Percentiles rank a stretch among this genome's conserved stretches.
These are phyloP conservation scores for Diplocarpon rosae DNA, from an alignment of 2,329 filamentous ascomycete genomes.

Conservation along the genomic window DNA sequence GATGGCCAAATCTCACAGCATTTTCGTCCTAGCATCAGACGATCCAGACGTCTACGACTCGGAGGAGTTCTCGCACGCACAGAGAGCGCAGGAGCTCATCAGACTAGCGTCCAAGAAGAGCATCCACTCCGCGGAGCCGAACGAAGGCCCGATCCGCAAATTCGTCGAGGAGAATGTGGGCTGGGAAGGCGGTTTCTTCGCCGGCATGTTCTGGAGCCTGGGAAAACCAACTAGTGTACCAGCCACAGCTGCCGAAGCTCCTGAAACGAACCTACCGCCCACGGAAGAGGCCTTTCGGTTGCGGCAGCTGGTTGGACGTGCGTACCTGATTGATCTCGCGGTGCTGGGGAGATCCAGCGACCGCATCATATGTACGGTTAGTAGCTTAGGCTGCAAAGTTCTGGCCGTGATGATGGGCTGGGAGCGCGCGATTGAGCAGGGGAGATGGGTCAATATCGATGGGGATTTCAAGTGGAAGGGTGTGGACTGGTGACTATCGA, in stretches of 20 bases:
- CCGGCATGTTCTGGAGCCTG: slow-evolving; percentile 69
- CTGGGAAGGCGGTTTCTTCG: slow-evolving; percentile 84
- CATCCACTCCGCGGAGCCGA: slow-evolving; percentile 29
- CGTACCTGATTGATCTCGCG: slow-evolving; percentile 71
- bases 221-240: slow-evolving; percentile 34
- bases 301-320: slow-evolving; percentile 64
- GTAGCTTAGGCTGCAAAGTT: slow-evolving; percentile 59
- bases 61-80: slow-evolving; percentile 46
- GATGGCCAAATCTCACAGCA: slow-evolving; percentile 30
- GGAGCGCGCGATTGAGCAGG: slow-evolving; percentile 51
- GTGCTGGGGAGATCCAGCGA: slow-evolving; percentile 60
- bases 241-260: slow-evolving; percentile 25
- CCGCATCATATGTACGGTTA: slow-evolving; percentile 65
- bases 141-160: slow-evolving; percentile 40
- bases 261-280: slow-evolving; percentile 27
- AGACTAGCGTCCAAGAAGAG: slow-evolving; percentile 55
- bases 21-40: slow-evolving; percentile 65
- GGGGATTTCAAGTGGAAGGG: slow-evolving; percentile 52
- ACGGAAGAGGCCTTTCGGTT: slow-evolving; percentile 47
- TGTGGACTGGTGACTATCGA: slow-evolving; percentile 22
- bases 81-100: slow-evolving; percentile 65
- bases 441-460: slow-evolving; percentile 71
- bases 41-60: slow-evolving; percentile 65
- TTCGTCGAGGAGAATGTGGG: slow-evolving; percentile 69
- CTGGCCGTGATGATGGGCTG: slow-evolving; percentile 82